phyloP scores from a whole-genome alignment of 164 flowering plant species.

The Amborella trichopoda region DNA sequence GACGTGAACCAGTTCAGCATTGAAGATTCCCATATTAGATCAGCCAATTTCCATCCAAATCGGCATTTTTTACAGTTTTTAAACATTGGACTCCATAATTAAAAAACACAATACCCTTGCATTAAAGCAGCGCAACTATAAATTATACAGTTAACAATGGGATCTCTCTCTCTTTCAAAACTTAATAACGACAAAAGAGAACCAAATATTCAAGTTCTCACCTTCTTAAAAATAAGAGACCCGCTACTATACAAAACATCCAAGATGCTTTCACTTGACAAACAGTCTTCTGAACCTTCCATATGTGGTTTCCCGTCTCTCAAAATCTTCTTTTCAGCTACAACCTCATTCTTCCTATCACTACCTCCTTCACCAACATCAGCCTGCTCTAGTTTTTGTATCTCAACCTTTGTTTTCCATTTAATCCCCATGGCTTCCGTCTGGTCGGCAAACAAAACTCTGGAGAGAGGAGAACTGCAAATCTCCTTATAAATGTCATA shows the following conservation, averaged over 20 bases:
- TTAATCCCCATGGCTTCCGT: constrained; percentile 46
- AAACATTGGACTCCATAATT: too few relatives aligned
- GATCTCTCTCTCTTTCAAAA: too few relatives aligned
- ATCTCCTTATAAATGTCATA: constrained; percentile 70
- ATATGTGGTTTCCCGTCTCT: neutral
- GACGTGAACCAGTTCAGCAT: too few relatives aligned
- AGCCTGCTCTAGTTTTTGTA: too few relatives aligned
- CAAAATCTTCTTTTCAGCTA: constrained; percentile 3
- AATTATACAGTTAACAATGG: too few relatives aligned
- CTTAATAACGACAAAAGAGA: too few relatives aligned
- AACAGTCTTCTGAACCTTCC: neutral
- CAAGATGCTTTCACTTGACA: neutral
- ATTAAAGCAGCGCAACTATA: too few relatives aligned
- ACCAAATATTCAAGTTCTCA: neutral
- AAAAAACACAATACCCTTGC: too few relatives aligned
- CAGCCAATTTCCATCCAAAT: too few relatives aligned
- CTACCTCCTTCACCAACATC: constrained; percentile 9
- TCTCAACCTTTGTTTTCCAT: constrained; percentile 22
- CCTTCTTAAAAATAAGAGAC: neutral
- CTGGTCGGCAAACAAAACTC: constrained; percentile 63
- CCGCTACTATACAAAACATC: neutral
- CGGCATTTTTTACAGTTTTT: too few relatives aligned
- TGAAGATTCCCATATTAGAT: too few relatives aligned
- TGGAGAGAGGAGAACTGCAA: constrained; percentile 54
- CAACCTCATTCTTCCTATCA: neutral